A percentile compares a stretch with the other conserved stretches of the same genome.
Conservation (phyloP, 2,329 filamentous ascomycete species). For the Didymella arachidicola region DNA sequence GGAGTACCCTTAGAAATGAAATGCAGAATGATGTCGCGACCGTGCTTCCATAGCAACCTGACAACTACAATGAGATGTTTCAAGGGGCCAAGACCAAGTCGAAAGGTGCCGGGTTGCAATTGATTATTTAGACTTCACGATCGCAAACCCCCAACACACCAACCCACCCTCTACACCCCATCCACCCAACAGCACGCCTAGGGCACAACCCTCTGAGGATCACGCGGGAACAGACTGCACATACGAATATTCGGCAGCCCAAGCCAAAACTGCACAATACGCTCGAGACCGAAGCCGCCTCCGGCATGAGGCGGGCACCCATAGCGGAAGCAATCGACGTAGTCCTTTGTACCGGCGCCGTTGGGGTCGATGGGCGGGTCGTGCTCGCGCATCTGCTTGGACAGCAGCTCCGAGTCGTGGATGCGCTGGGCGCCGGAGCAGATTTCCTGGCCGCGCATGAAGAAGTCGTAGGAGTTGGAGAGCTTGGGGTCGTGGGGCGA, state of each 20-base stretch:
- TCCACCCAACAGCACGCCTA: constrained; percentile 31
- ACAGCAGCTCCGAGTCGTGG: constrained; percentile 66
- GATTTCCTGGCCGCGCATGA: constrained; percentile 75
- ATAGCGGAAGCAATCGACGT: constrained; percentile 69
- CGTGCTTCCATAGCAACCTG: too few species aligned
- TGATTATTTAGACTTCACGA: neutral
- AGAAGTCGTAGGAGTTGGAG: constrained; percentile 72
- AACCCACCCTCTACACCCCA: neutral
- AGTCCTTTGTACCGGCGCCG: constrained; percentile 67
- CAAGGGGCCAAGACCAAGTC: too few species aligned
- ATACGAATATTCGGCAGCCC: constrained; percentile 69
- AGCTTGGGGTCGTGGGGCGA: constrained; percentile 57
- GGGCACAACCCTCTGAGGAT: constrained; percentile 64
- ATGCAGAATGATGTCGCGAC: too few species aligned
- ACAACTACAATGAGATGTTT: too few species aligned
- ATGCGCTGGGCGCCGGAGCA: constrained; percentile 73
- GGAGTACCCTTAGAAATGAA: too few species aligned
- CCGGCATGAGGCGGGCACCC: constrained; percentile 71
- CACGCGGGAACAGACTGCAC: constrained; percentile 69
- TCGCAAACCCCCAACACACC: neutral
- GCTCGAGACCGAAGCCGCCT: constrained; percentile 70
- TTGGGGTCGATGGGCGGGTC: constrained; percentile 65
- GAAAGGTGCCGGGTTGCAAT: neutral
- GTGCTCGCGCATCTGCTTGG: constrained; percentile 65
- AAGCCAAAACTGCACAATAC: constrained; percentile 72